Evolutionary conservation across 2,329 filamentous ascomycete genomes (phyloP).

Genomic region (Stachybotrys echinatus): DNA sequence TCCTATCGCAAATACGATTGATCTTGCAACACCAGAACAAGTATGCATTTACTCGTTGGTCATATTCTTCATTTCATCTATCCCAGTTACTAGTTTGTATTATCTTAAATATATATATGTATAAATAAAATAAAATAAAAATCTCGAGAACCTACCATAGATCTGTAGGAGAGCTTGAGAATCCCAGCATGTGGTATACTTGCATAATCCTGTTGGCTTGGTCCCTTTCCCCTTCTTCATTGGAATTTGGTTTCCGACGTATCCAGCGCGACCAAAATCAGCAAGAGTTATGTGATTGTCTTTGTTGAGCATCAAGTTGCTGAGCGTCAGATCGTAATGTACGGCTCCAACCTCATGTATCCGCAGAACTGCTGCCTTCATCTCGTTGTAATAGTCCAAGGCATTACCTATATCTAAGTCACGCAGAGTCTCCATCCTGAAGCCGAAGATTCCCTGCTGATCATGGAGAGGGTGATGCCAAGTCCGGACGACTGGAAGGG

Average conservation of each 20-base stretch:
- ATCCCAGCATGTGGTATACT: conserved; percentile 1
- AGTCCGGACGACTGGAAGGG: conserved; percentile 1
- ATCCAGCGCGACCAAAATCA: conserved; percentile 3
- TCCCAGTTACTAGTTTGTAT: too few species aligned
- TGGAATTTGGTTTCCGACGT: neutral
- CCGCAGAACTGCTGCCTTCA: neutral
- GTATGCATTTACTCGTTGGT: neutral
- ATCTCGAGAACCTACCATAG: neutral
- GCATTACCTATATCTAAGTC: neutral
- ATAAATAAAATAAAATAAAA: too few species aligned
- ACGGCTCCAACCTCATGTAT: conserved; percentile 1
- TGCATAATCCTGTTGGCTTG: neutral
- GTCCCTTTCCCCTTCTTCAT: conserved; percentile 1
- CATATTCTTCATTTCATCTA: too few species aligned
- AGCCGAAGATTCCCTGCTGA: conserved; percentile 3
- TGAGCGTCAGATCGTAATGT: conserved; percentile 4
- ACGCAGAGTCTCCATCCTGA: conserved; percentile 1
- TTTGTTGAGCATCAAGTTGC: conserved; percentile 2
- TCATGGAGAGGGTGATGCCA: neutral
- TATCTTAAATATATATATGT: too few species aligned
- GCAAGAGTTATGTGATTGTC: neutral
- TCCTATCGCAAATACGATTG: conserved; percentile 1
- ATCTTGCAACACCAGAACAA: neutral
- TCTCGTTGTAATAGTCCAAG: neutral
- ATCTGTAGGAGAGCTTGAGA: conserved; percentile 1